A percentile compares a stretch with the other conserved stretches of the same genome.
Evolutionary conservation across 345 rosid species (phyloP).

Genomic region (Gossypium arboreum): DNA sequence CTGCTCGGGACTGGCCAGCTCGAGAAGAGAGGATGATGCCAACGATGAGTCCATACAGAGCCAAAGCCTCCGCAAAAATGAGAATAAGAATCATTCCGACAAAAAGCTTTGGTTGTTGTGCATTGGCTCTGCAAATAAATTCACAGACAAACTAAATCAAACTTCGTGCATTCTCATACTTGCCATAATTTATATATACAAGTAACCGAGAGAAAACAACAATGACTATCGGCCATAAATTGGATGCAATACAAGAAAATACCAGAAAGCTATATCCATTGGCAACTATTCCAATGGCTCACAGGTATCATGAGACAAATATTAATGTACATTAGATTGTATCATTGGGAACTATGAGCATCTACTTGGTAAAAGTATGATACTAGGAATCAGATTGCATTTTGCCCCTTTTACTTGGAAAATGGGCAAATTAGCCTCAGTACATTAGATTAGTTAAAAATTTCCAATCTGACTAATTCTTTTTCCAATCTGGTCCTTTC

Average conservation of each 20-base stretch:
- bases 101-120: slow-evolving; percentile 53
- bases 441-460: too few species aligned
- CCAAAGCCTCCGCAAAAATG: slow-evolving; percentile 56
- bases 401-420: too few species aligned
- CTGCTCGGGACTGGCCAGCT: slow-evolving; percentile 18
- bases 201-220: neutral
- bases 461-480: too few species aligned
- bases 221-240: neutral
- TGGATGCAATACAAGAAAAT: neutral
- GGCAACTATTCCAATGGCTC: neutral
- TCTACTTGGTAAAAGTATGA: too few species aligned
- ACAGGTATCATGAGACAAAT: neutral
- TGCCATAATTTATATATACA: neutral
- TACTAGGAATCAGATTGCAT: too few species aligned
- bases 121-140: slow-evolving; percentile 34
- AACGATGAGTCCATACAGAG: slow-evolving; percentile 49
- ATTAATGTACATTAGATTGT: neutral
- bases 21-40: slow-evolving; percentile 54
- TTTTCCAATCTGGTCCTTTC: too few species aligned
- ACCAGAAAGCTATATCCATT: neutral
- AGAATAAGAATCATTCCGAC: slow-evolving; percentile 61
- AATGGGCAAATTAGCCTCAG: too few species aligned
- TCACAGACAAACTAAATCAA: slow-evolving; percentile 2
- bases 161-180: neutral
- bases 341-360: too few species aligned